Percentiles rank a stretch among this genome's conserved stretches.
Conservation (phyloP, 495 filamentous ascomycete species). For the Penicillium goetzii region DNA sequence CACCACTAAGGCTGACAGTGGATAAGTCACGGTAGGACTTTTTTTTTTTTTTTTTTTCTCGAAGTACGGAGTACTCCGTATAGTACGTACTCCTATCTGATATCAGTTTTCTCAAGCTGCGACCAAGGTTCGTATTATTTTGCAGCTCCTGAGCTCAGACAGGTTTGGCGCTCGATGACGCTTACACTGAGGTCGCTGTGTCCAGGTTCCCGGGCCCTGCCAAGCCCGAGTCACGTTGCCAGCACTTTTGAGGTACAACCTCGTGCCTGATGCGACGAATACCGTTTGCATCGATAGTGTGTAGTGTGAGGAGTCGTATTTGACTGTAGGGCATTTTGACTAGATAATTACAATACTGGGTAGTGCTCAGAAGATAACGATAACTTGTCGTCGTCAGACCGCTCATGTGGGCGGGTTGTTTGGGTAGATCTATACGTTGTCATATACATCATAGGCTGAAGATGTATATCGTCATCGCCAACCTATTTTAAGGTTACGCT, state of each 20-base stretch:
- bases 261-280: conserved; percentile 1
- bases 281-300: neutral
- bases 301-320: neutral
- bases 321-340: too few species aligned
- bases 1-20: neutral
- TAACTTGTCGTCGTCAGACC: neutral
- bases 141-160: neutral
- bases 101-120: conserved; percentile 16
- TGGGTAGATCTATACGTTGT: too few species aligned
- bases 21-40: neutral
- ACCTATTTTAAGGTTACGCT: too few species aligned
- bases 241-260: neutral
- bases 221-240: neutral
- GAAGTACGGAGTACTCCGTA: too few species aligned
- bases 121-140: neutral
- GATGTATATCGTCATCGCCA: too few species aligned
- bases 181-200: conserved; percentile 20
- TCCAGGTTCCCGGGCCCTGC: conserved; percentile 27
- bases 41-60: conserved; percentile 2
- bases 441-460: too few species aligned
- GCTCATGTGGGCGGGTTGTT: neutral
- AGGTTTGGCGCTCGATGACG: conserved; percentile 24
- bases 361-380: too few species aligned
- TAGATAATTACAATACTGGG: too few species aligned
- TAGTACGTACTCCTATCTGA: conserved; percentile 13